Evolutionary conservation across 257 asterid species (phyloP), one percentile per base, ranked within the genome.

Genomic region (Osmanthus fragrans): DNA sequence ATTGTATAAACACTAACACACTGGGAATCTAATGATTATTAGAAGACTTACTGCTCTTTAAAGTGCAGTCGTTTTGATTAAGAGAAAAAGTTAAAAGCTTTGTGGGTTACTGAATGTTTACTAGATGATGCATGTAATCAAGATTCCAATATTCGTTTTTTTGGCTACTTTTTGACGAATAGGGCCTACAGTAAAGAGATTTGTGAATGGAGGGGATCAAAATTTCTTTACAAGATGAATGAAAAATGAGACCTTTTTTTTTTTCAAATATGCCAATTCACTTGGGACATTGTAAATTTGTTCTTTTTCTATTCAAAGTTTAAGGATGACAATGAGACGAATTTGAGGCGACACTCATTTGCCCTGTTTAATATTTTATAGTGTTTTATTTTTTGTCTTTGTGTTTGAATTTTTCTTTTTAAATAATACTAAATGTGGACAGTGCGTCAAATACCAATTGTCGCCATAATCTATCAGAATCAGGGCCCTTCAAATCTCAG

Each of bases 61-160:
- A 63, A 63, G 69, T 63, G 69, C n/a, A 25, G 33, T 4, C 69
- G 10, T 63, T 63, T 25, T 9, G 67, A 60, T 42, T 11, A 11
- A 42, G 49, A 23, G 13, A 60, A 60, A 60, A 23, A 54, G 9
- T 54, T 54, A 51, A 51, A 58, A 32, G 67, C 67, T 60, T 19
- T 56, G 4, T 19, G 29, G 29, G 66, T n/a, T 56, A 6, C 10
- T 56, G 18, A 60, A 60, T 23, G 67, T 60, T 60, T 60, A 60
- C 67, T 60, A 60, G 67, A 60, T 60, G 67, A 21, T 60, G 67
- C 67, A 60, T 23, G 67, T 60, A 9, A 60, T 60, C 67, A 21
- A 23, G 16, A 19, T 60, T 60, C 67, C 9, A 60, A 42, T 42
- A 23, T 32, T 32, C 2, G 1, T 29, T 7, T 23, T 25, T 27